A percentile compares a stretch with the other conserved stretches of the same genome.
Evolutionary conservation across 768 basidiomycete species (phyloP).

Genomic region (Lactarius deliciosus): DNA sequence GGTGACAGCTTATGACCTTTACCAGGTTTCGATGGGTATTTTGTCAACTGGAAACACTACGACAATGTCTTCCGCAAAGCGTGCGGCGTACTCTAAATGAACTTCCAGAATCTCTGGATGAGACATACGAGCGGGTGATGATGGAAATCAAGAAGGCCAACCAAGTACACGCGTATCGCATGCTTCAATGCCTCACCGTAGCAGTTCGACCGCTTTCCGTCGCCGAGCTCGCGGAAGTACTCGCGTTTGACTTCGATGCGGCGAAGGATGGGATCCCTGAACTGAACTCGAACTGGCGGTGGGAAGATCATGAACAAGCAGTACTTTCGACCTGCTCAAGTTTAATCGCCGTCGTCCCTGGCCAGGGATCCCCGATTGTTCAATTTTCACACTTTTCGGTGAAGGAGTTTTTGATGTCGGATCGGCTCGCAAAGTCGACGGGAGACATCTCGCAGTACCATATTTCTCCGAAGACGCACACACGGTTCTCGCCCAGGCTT

Average conservation of each 20-base stretch:
- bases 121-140: neutral
- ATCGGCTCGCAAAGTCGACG: neutral
- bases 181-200: neutral
- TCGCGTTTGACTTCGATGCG: neutral
- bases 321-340: neutral
- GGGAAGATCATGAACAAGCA: neutral
- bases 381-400: neutral
- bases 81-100: neutral
- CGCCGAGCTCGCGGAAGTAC: neutral
- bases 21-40: neutral
- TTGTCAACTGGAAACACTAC: neutral
- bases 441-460: neutral
- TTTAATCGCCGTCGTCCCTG: neutral
- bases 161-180: neutral
- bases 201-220: neutral
- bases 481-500: neutral
- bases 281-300: neutral
- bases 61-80: neutral
- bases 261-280: neutral
- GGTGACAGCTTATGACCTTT: neutral
- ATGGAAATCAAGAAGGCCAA: neutral
- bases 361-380: neutral
- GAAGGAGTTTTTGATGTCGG: neutral
- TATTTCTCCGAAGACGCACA: neutral
- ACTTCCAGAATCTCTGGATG: neutral